These are phyloP conservation scores for Delphinella strobiligena DNA, from an alignment of 2,329 filamentous ascomycete genomes.

Conservation along the genomic window DNA sequence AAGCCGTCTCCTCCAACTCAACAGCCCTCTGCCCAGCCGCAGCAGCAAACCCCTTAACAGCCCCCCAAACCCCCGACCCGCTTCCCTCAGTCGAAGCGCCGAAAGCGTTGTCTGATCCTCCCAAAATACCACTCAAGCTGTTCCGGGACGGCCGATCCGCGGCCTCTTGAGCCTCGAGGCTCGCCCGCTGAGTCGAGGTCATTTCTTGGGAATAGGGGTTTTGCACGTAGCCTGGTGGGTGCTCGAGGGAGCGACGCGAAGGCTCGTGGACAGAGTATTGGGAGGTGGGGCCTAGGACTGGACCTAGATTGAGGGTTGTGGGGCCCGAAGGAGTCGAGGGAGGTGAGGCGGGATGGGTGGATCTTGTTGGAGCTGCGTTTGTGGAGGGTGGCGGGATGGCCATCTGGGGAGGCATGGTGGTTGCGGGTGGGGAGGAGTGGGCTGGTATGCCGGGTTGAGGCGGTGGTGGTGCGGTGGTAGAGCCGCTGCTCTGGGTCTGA, in stretches of 20 bases:
- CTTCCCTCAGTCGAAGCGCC: slow-evolving; percentile 25
- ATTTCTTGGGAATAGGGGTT: slow-evolving; percentile 31
- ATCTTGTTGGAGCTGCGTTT: slow-evolving; percentile 26
- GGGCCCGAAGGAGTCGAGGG: slow-evolving; percentile 17
- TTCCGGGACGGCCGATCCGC: slow-evolving; percentile 5
- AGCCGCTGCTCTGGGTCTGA: slow-evolving; percentile 15
- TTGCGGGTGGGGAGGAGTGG: slow-evolving; percentile 15
- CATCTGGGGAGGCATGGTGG: slow-evolving; percentile 29
- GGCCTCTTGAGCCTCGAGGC: slow-evolving; percentile 17
- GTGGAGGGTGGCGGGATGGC: slow-evolving; percentile 25
- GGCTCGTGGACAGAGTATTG: slow-evolving; percentile 3
- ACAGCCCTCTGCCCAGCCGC: slow-evolving; percentile 28
- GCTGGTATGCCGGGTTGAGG: slow-evolving; percentile 25
- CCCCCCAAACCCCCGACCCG: slow-evolving; percentile 23
- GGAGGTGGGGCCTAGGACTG: slow-evolving; percentile 15
- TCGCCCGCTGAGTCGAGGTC: slow-evolving; percentile 22
- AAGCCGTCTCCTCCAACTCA: slow-evolving; percentile 35
- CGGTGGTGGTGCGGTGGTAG: slow-evolving; percentile 21
- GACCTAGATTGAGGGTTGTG: slow-evolving; percentile 27
- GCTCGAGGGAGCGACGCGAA: slow-evolving; percentile 20
- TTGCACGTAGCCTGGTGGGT: slow-evolving; percentile 38
- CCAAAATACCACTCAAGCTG: slow-evolving; percentile 11
- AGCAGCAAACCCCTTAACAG: slow-evolving; percentile 30
- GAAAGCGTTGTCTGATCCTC: slow-evolving; percentile 15
- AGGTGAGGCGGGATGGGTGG: slow-evolving; percentile 19